These are phyloP conservation scores for Diplocarpon mali DNA, from an alignment of 2,329 filamentous ascomycete species.

Conservation along the genomic window DNA sequence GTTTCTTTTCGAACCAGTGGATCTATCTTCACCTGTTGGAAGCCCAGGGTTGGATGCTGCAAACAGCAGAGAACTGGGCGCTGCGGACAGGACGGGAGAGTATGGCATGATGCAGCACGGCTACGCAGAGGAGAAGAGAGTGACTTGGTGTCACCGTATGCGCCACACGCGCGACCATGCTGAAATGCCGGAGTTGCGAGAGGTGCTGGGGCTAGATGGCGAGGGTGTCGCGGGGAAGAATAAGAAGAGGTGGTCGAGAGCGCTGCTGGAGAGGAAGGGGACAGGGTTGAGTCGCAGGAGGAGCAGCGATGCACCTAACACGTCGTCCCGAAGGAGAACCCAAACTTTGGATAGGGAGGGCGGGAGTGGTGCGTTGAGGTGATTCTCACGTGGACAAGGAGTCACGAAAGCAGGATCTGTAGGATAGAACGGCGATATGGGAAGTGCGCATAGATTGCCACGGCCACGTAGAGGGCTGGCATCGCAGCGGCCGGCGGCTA, in stretches of 20 bases:
- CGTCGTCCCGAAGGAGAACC: neutral
- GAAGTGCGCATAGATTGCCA: too few species aligned
- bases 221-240: constrained; percentile 30
- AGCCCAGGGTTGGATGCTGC: neutral
- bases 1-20: constrained; percentile 28
- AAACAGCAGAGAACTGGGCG: too few species aligned
- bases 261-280: constrained; percentile 39
- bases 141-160: constrained; percentile 79
- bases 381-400: too few species aligned
- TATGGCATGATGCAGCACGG: constrained; percentile 8
- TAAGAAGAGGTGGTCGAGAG: constrained; percentile 36
- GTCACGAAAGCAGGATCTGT: too few species aligned
- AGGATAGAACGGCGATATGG: too few species aligned
- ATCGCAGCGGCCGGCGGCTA: too few species aligned
- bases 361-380: too few species aligned
- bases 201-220: constrained; percentile 46
- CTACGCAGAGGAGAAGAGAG: constrained; percentile 41
- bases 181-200: constrained; percentile 56
- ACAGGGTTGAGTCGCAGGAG: constrained; percentile 33
- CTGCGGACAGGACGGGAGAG: constrained; percentile 6
- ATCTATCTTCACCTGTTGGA: constrained; percentile 6
- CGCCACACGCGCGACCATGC: constrained; percentile 65
- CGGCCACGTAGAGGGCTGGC: too few species aligned
- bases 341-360: too few species aligned
- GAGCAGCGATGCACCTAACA: constrained; percentile 1